Evolutionary conservation across 176 grass and related monocot genomes (phyloP), one percentile per base, ranked within the genome.

Genomic region (Eragrostis nindensis): DNA sequence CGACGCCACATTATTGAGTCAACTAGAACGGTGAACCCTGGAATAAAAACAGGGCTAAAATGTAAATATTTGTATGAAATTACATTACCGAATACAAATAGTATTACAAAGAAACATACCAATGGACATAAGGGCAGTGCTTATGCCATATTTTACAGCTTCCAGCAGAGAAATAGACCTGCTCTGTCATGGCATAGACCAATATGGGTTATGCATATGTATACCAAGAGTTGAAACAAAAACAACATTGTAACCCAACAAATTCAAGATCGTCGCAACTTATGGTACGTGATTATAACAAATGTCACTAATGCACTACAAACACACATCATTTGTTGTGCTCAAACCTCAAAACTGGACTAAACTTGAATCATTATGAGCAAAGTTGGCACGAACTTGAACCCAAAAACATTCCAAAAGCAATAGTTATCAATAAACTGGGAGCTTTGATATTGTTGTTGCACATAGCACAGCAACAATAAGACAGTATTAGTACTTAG

Each of bases 1-100:
- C 92, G 86, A 61, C 75, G 81, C 96, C 96, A 99, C 90, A 99
- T 87, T 89, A 91, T 89, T 50, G 90, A 88, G 59, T 99, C 96
- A 79, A 99, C 48, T 40, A 95, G 68, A 25, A 88, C 40, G 0
- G 92, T 95, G 68, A 82, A 82, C 64, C 90, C 92, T 95, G 91
- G 70, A 46, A 59, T 71, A 44, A 40, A 29, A 52, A 43, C 61
- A 77, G 42, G 74, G 66, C 44, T 81, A 27, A 13, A 50, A 47
- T 60, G 68, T 66, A 57, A 60, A 81, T 42, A 81, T 83, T 52
- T 19, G 5, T 16, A 16, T 24, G 9, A 62, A 60, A 16, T 73
- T 86, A 50, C 13, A 84, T 48, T 24, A 61, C 39, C 59, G 16
- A 45, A 84, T 50, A 81, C 8, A 78, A 13, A 66, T 36, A 10